Percentiles rank a stretch among this genome's conserved stretches.
These are phyloP conservation scores for Phytophthora europaea DNA, from an alignment of 352 stramenopile genomes.

Conservation along the genomic window DNA sequence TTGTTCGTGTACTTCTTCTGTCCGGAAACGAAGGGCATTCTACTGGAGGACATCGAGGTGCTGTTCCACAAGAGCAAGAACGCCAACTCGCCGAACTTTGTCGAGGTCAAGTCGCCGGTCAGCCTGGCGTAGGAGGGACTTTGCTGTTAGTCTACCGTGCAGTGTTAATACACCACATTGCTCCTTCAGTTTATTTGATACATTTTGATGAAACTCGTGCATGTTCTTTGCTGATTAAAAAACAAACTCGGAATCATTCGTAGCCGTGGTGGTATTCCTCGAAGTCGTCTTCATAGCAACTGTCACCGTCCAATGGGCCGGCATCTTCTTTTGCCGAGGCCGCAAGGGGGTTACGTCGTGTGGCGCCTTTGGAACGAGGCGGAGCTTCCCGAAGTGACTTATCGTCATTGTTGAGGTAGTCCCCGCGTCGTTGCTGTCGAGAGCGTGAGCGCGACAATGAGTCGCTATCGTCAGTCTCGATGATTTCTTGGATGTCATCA, in stretches of 20 bases:
- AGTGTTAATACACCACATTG: neutral
- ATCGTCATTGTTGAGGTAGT: constrained; percentile 20
- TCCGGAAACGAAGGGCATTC: constrained; percentile 53
- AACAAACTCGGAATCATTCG: constrained; percentile 3
- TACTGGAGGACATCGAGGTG: constrained; percentile 55
- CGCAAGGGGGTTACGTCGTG: constrained; percentile 13
- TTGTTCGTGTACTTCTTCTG: constrained; percentile 58
- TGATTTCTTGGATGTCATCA: constrained; percentile 87
- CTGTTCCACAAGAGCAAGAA: constrained; percentile 47
- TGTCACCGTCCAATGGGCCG: constrained; percentile 62
- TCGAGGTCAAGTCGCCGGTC: constrained; percentile 39
- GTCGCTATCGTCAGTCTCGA: constrained; percentile 64
- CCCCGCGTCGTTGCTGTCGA: neutral
- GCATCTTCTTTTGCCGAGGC: constrained; percentile 30
- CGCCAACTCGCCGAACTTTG: constrained; percentile 34
- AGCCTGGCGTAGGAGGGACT: neutral
- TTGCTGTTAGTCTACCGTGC: neutral
- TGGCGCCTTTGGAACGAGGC: constrained; percentile 21
- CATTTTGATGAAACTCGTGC: neutral
- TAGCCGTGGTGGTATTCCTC: constrained; percentile 58
- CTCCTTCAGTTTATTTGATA: neutral
- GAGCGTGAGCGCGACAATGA: constrained; percentile 15
- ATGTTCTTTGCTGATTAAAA: neutral
- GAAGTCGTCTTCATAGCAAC: constrained; percentile 85
- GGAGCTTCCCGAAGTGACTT: constrained; percentile 13